Conservation (phyloP, 371 early-diverging fungal genomes). For the Massospora cicadina region DNA sequence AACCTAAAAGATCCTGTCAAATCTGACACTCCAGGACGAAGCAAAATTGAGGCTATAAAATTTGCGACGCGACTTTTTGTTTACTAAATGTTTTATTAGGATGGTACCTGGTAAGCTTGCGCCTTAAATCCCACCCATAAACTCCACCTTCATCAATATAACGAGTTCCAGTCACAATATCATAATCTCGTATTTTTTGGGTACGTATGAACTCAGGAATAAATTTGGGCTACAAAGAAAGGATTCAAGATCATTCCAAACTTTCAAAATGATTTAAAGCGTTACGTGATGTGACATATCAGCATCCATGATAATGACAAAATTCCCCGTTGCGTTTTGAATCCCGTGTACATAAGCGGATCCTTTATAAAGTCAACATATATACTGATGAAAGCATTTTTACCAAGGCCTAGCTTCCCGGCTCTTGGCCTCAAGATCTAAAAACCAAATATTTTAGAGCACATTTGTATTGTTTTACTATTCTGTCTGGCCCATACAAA, state of each 20-base stretch:
- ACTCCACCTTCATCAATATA: constrained; percentile 83
- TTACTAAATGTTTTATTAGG: not conserved
- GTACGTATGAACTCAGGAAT: constrained; percentile 84
- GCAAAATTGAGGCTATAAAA: constrained; percentile 79
- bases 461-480: constrained; percentile 36
- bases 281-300: constrained; percentile 92
- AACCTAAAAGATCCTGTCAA: constrained; percentile 91
- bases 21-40: constrained; percentile 86
- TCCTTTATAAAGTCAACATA: constrained; percentile 24
- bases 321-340: constrained; percentile 83
- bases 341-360: constrained; percentile 96
- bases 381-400: constrained; percentile 11
- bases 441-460: constrained; percentile 1
- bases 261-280: not conserved
- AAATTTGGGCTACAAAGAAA: constrained; percentile 66
- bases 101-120: constrained; percentile 75
- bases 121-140: constrained; percentile 95
- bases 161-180: constrained; percentile 94
- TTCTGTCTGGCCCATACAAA: constrained; percentile 71
- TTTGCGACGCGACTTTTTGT: constrained; percentile 85
- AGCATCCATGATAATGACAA: constrained; percentile 96
- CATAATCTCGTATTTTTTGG: constrained; percentile 68
- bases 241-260: not conserved
- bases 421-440: constrained; percentile 75
- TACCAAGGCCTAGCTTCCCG: constrained; percentile 86